Percentiles rank a stretch among this genome's conserved stretches.
These are phyloP conservation scores for Pythium biforme DNA, from an alignment of 352 stramenopile species.

Conservation along the genomic window DNA sequence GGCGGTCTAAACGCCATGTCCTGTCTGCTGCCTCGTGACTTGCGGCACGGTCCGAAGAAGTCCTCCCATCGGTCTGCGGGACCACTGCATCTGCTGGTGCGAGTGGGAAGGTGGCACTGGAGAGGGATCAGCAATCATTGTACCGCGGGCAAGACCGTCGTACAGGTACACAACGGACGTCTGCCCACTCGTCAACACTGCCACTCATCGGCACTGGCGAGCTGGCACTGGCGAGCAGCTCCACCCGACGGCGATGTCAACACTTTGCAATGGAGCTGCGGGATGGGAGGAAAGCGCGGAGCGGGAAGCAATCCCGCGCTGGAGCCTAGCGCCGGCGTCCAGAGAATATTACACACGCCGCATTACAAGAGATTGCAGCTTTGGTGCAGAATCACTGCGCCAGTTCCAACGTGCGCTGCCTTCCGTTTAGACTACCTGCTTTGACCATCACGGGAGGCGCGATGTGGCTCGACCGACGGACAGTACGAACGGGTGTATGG, in stretches of 20 bases:
- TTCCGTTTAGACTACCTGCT: background rate
- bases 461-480: too few relatives aligned
- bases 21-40: background rate
- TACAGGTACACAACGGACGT: background rate
- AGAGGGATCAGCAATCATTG: conserved; percentile 12
- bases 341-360: background rate
- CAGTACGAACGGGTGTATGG: too few relatives aligned
- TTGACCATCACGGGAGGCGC: background rate
- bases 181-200: too few relatives aligned
- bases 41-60: background rate
- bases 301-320: background rate
- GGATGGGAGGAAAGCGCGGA: background rate
- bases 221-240: conserved; percentile 4
- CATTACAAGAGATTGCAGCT: too few relatives aligned
- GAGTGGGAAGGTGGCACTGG: background rate
- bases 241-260: too few relatives aligned
- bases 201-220: background rate
- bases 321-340: background rate
- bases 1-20: background rate
- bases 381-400: too few relatives aligned
- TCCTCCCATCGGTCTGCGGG: conserved; percentile 22
- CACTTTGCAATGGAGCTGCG: too few relatives aligned
- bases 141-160: conserved; percentile 1
- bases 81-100: conserved; percentile 13
- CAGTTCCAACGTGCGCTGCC: too few relatives aligned